phyloP scores from a whole-genome alignment of 805 yeast species.

The Teunomyces lycoperdinae region DNA sequence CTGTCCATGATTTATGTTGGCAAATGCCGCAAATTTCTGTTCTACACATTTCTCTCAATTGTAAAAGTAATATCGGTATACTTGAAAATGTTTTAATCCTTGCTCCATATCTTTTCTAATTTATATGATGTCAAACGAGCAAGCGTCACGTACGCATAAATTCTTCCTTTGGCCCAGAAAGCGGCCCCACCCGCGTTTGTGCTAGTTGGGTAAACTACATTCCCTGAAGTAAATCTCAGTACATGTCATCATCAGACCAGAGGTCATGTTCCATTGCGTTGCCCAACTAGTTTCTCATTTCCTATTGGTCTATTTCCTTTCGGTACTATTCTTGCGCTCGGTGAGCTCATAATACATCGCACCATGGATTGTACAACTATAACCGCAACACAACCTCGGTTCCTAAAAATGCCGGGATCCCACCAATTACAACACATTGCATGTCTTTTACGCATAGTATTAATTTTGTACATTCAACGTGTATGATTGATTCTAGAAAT shows the following conservation, averaged over 20 bases:
- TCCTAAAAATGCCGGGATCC: not conserved
- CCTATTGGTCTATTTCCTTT: not conserved
- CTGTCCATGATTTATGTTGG: conserved; percentile 54
- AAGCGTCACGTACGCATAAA: not conserved
- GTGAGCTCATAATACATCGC: conserved; percentile 1
- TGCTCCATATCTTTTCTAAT: not conserved
- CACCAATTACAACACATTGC: not conserved
- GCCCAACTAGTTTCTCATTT: not conserved
- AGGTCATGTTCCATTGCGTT: conserved; percentile 1
- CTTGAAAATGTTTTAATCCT: not conserved
- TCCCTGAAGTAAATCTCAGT: conserved; percentile 2
- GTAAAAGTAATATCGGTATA: not conserved
- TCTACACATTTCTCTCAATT: conserved; percentile 27
- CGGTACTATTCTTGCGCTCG: conserved; percentile 1
- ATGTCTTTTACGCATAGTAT: not conserved
- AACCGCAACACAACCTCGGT: not conserved
- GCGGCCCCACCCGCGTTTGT: conserved; percentile 1
- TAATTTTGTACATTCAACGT: not conserved
- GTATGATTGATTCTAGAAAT: conserved; percentile 1
- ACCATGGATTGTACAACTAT: not conserved
- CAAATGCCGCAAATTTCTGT: conserved; percentile 39
- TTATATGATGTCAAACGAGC: not conserved
- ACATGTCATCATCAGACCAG: conserved; percentile 1
- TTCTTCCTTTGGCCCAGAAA: conserved; percentile 2
- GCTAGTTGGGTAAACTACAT: not conserved